A percentile compares a stretch with the other conserved stretches of the same genome.
phyloP scores from a whole-genome alignment of 805 yeast species.

The Torulaspora franciscae region DNA sequence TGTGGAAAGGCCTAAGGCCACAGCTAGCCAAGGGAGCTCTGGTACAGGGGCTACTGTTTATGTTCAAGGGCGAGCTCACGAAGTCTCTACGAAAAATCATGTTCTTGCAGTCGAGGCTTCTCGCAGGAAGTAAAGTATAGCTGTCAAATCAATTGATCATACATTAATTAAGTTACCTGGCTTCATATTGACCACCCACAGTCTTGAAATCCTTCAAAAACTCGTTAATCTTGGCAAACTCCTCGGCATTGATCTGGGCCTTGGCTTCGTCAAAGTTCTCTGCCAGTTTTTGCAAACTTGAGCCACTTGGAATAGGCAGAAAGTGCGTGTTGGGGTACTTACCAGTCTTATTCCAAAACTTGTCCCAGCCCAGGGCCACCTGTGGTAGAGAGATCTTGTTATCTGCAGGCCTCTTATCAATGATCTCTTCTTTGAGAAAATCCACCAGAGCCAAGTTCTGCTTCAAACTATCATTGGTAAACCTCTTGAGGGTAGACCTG shows the following conservation, averaged over 20 bases:
- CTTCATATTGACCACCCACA: slow-evolving; percentile 52
- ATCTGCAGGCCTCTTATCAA: slow-evolving; percentile 49
- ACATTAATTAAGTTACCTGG: slow-evolving; percentile 6
- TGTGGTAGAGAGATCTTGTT: slow-evolving; percentile 54
- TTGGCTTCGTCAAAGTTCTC: slow-evolving; percentile 48
- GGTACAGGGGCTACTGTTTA: slow-evolving; percentile 78
- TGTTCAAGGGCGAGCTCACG: slow-evolving; percentile 67
- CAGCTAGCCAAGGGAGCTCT: slow-evolving; percentile 76
- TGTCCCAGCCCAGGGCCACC: slow-evolving; percentile 63
- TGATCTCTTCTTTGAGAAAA: slow-evolving; percentile 41
- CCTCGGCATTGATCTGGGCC: slow-evolving; percentile 49
- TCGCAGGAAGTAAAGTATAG: not conserved
- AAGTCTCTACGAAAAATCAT: slow-evolving; percentile 25
- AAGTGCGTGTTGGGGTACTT: slow-evolving; percentile 45
- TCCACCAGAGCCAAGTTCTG: slow-evolving; percentile 50
- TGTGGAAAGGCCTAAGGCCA: slow-evolving; percentile 78
- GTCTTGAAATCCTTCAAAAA: slow-evolving; percentile 43
- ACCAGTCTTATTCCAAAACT: slow-evolving; percentile 37
- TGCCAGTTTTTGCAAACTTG: slow-evolving; percentile 52
- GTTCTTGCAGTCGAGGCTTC: slow-evolving; percentile 8
- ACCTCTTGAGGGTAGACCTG: slow-evolving; percentile 50
- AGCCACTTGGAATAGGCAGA: slow-evolving; percentile 78
- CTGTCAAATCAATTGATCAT: not conserved
- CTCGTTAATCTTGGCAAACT: slow-evolving; percentile 49
- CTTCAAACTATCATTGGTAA: slow-evolving; percentile 50